Conservation (phyloP, 192 early-diverging fungal genomes). For the Allomyces javanicus region DNA sequence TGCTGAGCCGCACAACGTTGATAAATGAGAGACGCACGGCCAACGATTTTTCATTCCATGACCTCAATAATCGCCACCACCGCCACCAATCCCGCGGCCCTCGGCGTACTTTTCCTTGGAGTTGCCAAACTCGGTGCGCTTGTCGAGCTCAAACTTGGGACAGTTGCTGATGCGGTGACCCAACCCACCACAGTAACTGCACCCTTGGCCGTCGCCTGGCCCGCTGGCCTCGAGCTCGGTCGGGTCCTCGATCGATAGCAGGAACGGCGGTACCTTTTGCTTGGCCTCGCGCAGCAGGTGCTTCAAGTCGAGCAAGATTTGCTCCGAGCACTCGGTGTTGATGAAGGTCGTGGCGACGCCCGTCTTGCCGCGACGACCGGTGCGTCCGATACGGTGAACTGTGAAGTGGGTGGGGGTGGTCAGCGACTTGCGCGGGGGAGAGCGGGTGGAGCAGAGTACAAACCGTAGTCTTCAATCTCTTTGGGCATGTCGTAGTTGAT, state of each 20-base stretch:
- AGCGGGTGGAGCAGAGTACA: background rate
- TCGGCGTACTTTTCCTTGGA: background rate
- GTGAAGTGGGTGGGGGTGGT: background rate
- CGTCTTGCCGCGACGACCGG: conserved; percentile 87
- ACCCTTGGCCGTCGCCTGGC: conserved; percentile 32
- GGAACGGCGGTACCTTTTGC: conserved; percentile 72
- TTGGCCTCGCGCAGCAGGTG: conserved; percentile 78
- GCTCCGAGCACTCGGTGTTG: conserved; percentile 68
- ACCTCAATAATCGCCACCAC: background rate
- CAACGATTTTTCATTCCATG: too few relatives aligned
- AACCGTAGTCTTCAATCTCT: conserved; percentile 95
- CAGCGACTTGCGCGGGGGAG: background rate
- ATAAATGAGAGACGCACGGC: too few relatives aligned
- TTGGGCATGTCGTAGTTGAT: conserved; percentile 99
- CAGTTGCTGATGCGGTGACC: conserved; percentile 81
- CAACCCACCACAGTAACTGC: conserved; percentile 84
- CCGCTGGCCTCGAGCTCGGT: conserved; percentile 39
- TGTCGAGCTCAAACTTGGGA: conserved; percentile 41
- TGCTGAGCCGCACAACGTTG: too few relatives aligned
- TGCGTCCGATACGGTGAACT: conserved; percentile 92
- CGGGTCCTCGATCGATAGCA: conserved; percentile 71
- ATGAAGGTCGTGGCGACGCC: conserved; percentile 96
- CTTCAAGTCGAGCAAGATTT: conserved; percentile 87
- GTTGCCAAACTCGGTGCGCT: background rate
- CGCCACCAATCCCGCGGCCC: background rate